A percentile compares a stretch with the other conserved stretches of the same genome.
Evolutionary conservation across 441 rosid species (phyloP).

Genomic region (Gossypium lobatum): DNA sequence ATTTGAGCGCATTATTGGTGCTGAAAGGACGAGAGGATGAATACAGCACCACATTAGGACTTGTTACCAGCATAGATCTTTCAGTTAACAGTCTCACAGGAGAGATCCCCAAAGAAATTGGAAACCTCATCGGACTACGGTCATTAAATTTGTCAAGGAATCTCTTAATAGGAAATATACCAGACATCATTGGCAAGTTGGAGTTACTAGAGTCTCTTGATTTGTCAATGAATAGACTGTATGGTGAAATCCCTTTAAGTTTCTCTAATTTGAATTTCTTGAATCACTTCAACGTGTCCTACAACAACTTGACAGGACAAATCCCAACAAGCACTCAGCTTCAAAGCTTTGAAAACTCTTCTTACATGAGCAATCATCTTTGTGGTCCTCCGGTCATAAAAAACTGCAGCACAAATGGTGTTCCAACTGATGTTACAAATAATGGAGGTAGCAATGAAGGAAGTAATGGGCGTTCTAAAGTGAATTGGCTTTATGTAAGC

Average conservation of each 20-base stretch:
- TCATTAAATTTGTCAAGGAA: constrained; percentile 18
- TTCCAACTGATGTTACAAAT: not conserved
- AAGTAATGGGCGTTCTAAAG: not conserved
- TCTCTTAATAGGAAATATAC: not conserved
- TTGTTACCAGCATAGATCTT: constrained; percentile 21
- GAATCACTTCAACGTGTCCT: constrained; percentile 25
- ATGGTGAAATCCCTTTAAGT: constrained; percentile 25
- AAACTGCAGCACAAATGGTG: not conserved
- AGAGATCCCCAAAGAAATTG: constrained; percentile 13
- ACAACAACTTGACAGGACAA: constrained; percentile 18
- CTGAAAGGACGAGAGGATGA: constrained; percentile 10
- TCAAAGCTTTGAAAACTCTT: constrained; percentile 3
- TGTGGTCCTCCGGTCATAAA: constrained; percentile 1
- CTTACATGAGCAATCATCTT: not conserved
- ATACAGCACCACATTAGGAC: not conserved
- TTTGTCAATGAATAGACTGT: constrained; percentile 14
- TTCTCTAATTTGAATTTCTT: constrained; percentile 16
- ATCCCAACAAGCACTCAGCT: constrained; percentile 10
- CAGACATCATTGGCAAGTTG: constrained; percentile 13
- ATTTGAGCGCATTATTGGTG: not conserved
- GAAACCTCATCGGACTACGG: not conserved
- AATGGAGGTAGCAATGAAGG: not conserved
- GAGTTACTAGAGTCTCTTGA: constrained; percentile 16
- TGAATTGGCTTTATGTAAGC: not conserved
- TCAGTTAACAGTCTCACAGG: constrained; percentile 18